Evolutionary conservation across 176 grass and related monocot genomes (phyloP).

Genomic region (Musa schizocarpa): DNA sequence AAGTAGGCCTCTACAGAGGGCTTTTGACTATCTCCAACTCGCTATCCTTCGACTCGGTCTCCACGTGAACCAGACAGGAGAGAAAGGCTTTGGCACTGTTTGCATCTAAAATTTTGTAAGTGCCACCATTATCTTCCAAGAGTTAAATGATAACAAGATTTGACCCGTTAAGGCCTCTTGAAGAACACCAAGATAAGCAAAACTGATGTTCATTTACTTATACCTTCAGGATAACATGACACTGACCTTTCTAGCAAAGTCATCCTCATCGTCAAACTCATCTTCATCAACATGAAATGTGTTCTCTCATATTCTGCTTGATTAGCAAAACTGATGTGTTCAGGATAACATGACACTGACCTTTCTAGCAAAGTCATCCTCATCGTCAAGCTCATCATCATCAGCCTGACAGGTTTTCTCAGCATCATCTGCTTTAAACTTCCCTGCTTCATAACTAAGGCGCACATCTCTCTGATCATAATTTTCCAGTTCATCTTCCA

Average conservation of each 20-base stretch:
- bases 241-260: slow-evolving; percentile 75
- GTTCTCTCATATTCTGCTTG: slow-evolving; percentile 50
- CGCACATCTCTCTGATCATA: slow-evolving; percentile 44
- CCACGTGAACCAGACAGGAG: slow-evolving; percentile 28
- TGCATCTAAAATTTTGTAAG: slow-evolving; percentile 21
- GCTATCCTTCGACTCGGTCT: background rate
- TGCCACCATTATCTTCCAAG: slow-evolving; percentile 26
- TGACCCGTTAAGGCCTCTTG: slow-evolving; percentile 6
- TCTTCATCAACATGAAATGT: slow-evolving; percentile 49
- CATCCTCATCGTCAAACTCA: slow-evolving; percentile 61
- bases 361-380: slow-evolving; percentile 77
- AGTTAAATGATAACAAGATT: slow-evolving; percentile 10
- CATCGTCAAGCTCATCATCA: slow-evolving; percentile 58
- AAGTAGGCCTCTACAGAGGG: too few relatives aligned
- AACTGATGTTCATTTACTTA: background rate
- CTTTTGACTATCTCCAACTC: too few relatives aligned
- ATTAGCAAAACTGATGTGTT: background rate
- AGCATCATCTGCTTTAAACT: slow-evolving; percentile 45
- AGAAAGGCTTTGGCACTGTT: slow-evolving; percentile 30
- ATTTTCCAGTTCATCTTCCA: slow-evolving; percentile 40
- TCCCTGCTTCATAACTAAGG: slow-evolving; percentile 35
- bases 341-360: slow-evolving; percentile 65
- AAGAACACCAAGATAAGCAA: slow-evolving; percentile 25
- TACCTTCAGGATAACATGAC: slow-evolving; percentile 47
- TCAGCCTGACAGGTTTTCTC: slow-evolving; percentile 47